Conservation (phyloP, 2,329 filamentous ascomycete species). For the Penicillium sumatraense region DNA sequence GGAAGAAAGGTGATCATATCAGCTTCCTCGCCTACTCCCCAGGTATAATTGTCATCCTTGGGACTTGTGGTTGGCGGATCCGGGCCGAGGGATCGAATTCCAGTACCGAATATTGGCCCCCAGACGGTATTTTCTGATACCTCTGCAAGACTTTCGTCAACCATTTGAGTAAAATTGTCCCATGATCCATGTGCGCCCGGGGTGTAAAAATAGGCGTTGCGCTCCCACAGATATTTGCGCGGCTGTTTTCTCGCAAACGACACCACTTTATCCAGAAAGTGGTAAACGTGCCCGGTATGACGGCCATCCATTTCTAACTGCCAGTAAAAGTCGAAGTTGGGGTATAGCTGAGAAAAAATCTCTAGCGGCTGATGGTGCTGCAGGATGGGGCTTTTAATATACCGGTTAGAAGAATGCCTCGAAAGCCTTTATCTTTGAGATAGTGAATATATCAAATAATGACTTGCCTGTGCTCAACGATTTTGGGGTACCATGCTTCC, state of each 20-base stretch:
- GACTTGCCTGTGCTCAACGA: slow-evolving; percentile 32
- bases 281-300: slow-evolving; percentile 69
- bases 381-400: slow-evolving; percentile 26
- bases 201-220: slow-evolving; percentile 76
- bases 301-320: slow-evolving; percentile 74
- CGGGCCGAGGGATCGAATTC: slow-evolving; percentile 29
- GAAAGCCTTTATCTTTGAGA: too few relatives aligned
- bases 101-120: slow-evolving; percentile 28
- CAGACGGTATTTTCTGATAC: slow-evolving; percentile 26
- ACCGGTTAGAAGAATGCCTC: neutral
- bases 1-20: slow-evolving; percentile 28
- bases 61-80: slow-evolving; percentile 24
- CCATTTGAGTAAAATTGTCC: slow-evolving; percentile 71
- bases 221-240: slow-evolving; percentile 76
- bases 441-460: too few relatives aligned
- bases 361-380: slow-evolving; percentile 62
- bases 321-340: slow-evolving; percentile 70
- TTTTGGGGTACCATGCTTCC: slow-evolving; percentile 34
- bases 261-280: slow-evolving; percentile 71
- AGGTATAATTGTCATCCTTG: slow-evolving; percentile 26
- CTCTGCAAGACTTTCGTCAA: slow-evolving; percentile 46
- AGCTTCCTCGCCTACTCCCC: slow-evolving; percentile 29
- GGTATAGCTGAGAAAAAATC: slow-evolving; percentile 66
- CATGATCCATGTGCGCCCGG: slow-evolving; percentile 71
- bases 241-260: slow-evolving; percentile 71